phyloP scores from a whole-genome alignment of 768 basidiomycete genomes.

The Podaxis mareebaensis region DNA sequence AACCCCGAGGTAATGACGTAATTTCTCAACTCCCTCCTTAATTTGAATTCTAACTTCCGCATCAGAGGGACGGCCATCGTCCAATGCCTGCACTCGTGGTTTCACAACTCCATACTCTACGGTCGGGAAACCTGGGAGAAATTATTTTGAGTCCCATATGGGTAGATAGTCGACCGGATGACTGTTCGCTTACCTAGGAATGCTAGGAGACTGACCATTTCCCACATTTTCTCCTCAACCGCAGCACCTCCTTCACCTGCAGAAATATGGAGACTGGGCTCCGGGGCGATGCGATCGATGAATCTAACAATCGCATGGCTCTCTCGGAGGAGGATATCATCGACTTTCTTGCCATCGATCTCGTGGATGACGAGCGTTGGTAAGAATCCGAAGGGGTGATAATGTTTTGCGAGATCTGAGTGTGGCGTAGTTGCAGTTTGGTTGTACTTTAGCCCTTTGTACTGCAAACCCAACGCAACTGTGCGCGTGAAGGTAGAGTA shows the following conservation, averaged over 20 bases:
- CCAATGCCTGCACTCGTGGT: slow-evolving; percentile 28
- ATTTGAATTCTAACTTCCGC: slow-evolving; percentile 23
- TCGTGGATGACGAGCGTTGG: slow-evolving; percentile 32
- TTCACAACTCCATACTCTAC: slow-evolving; percentile 32
- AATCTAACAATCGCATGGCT: slow-evolving; percentile 34
- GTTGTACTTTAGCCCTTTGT: slow-evolving; percentile 29
- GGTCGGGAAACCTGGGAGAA: slow-evolving; percentile 27
- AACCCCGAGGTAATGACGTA: slow-evolving; percentile 25
- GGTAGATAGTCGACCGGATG: not conserved
- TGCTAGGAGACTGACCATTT: slow-evolving; percentile 31
- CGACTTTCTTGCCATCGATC: slow-evolving; percentile 22
- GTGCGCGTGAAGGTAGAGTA: slow-evolving; percentile 37
- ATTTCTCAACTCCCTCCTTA: slow-evolving; percentile 22
- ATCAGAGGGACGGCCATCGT: slow-evolving; percentile 27
- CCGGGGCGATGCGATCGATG: slow-evolving; percentile 30
- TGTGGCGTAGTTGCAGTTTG: slow-evolving; percentile 26
- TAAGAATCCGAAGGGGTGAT: slow-evolving; percentile 33
- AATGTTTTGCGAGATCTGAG: slow-evolving; percentile 21
- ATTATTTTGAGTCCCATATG: not conserved
- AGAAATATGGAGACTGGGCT: slow-evolving; percentile 27
- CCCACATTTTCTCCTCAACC: slow-evolving; percentile 35
- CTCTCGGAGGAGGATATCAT: slow-evolving; percentile 29
- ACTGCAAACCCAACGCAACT: slow-evolving; percentile 29
- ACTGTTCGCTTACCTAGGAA: slow-evolving; percentile 27
- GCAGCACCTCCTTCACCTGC: slow-evolving; percentile 18